Percentiles rank a stretch among this genome's conserved stretches.
Evolutionary conservation across 1,284 basidiomycete genomes (phyloP).

Genomic region (Cryptococcus sp.): DNA sequence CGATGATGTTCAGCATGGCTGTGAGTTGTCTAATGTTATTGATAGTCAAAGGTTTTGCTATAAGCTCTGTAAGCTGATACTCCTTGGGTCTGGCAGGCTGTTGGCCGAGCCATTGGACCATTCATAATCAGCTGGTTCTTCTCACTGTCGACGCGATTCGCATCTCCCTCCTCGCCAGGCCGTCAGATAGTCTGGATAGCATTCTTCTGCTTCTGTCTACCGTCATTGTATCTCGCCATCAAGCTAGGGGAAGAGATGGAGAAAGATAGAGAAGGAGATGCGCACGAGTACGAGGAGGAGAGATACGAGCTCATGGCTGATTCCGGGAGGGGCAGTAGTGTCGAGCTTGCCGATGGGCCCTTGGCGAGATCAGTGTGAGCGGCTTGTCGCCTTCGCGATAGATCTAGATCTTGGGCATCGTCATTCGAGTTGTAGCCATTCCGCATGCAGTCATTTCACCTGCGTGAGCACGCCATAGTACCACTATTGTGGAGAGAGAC

Average conservation of each 20-base stretch:
- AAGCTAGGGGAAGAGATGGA: conserved; percentile 9
- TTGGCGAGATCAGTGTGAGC: neutral
- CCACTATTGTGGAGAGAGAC: no score
- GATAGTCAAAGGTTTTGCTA: neutral
- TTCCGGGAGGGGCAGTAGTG: neutral
- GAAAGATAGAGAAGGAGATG: neutral
- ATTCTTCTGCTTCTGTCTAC: conserved; percentile 26
- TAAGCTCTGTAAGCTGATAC: neutral
- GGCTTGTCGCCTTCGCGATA: neutral
- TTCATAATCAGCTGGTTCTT: conserved; percentile 40
- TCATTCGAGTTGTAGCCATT: no score
- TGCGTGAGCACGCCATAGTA: no score
- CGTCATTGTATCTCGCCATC: conserved; percentile 32
- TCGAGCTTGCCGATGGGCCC: neutral
- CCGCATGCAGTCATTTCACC: no score
- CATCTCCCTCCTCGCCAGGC: conserved; percentile 18
- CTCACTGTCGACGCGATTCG: conserved; percentile 31
- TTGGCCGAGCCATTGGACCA: conserved; percentile 36
- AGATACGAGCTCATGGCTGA: conserved; percentile 20
- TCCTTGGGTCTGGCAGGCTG: conserved; percentile 18
- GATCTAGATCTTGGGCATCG: no score
- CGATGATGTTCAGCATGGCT: conserved; percentile 39
- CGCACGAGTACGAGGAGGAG: conserved; percentile 17
- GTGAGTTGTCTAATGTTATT: conserved; percentile 17
- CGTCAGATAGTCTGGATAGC: conserved; percentile 42